Evolutionary conservation across 2,329 filamentous ascomycete genomes (phyloP).

Genomic region (Teratosphaeria viscida): DNA sequence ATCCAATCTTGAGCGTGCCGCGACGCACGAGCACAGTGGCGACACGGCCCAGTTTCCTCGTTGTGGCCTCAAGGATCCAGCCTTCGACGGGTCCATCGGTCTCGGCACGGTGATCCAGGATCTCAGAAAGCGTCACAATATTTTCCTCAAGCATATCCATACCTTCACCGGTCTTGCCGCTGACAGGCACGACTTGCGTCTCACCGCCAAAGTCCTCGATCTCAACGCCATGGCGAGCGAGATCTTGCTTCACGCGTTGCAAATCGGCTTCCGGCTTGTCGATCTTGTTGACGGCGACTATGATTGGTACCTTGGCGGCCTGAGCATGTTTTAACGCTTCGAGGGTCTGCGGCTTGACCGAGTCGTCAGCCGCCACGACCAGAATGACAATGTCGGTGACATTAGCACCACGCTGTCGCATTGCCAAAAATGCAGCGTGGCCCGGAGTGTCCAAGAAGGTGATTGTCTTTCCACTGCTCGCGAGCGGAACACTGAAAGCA

Average conservation of each 20-base stretch:
- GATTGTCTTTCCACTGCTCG: constrained; percentile 64
- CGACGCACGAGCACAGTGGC: constrained; percentile 83
- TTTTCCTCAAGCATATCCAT: constrained; percentile 91
- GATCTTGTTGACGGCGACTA: constrained; percentile 95
- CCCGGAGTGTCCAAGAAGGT: constrained; percentile 96
- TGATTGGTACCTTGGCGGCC: constrained; percentile 79
- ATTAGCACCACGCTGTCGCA: constrained; percentile 89
- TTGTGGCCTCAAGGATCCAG: constrained; percentile 81
- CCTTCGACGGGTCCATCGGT: constrained; percentile 69
- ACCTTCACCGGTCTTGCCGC: constrained; percentile 84
- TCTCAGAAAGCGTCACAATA: constrained; percentile 72
- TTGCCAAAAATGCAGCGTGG: constrained; percentile 88
- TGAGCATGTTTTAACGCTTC: constrained; percentile 93
- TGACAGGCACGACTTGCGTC: constrained; percentile 81
- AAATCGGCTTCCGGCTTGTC: constrained; percentile 76
- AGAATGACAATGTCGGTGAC: constrained; percentile 95
- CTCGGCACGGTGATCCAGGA: constrained; percentile 82
- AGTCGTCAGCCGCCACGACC: constrained; percentile 93
- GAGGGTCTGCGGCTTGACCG: constrained; percentile 91
- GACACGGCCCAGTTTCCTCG: constrained; percentile 67
- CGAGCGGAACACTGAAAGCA: constrained; percentile 84
- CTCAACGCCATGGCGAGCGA: constrained; percentile 72
- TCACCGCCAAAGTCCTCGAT: constrained; percentile 94
- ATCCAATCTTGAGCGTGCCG: constrained; percentile 71
- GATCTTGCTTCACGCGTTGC: constrained; percentile 78